Evolutionary conservation across 176 grass and related monocot genomes (phyloP).

Genomic region (Triticum monococcum): DNA sequence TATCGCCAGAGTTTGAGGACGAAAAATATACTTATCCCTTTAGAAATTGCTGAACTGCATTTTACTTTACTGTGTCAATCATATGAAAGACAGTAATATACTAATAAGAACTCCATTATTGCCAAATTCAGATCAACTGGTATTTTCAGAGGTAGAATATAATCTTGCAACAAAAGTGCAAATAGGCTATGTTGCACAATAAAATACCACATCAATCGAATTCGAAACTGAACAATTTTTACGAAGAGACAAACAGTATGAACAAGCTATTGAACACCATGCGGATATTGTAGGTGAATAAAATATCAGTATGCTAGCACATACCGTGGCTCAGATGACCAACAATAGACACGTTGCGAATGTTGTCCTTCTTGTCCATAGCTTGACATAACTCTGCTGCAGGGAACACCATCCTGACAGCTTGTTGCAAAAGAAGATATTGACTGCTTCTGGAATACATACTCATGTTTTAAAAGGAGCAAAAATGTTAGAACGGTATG

Average conservation of each 20-base stretch:
- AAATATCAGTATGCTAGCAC: background rate
- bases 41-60: background rate
- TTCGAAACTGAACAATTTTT: background rate
- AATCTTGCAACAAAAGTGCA: background rate
- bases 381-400: conserved; percentile 27
- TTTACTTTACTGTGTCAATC: background rate
- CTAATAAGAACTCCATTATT: background rate
- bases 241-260: too few relatives aligned
- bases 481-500: background rate
- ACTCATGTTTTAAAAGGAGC: background rate
- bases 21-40: too few relatives aligned
- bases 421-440: background rate
- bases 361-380: conserved; percentile 89
- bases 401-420: conserved; percentile 80
- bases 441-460: background rate
- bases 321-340: conserved; percentile 83
- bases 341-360: conserved; percentile 81
- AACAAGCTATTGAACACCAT: background rate
- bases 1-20: too few relatives aligned
- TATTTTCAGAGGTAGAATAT: background rate
- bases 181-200: background rate
- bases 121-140: background rate
- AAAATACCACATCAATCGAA: background rate
- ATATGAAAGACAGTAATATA: background rate
- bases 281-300: background rate